Evolutionary conservation across 208 protist species (phyloP).

Genomic region (Phytomonas francai): DNA sequence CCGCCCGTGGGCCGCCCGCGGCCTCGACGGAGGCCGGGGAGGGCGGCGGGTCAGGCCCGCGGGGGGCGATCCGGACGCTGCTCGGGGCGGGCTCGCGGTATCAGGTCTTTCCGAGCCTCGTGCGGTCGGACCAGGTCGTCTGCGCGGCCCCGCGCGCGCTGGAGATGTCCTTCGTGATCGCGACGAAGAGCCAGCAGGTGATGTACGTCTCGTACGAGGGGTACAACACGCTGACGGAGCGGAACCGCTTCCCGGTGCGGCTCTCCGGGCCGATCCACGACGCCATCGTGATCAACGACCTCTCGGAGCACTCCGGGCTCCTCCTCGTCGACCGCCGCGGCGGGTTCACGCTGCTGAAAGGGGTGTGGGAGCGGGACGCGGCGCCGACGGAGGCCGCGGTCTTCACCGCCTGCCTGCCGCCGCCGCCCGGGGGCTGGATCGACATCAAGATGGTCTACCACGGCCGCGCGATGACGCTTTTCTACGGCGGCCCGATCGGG

Average conservation of each 20-base stretch:
- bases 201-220: slow-evolving; percentile 71
- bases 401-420: slow-evolving; percentile 67
- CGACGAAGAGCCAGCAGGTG: slow-evolving; percentile 58
- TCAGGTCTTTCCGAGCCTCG: slow-evolving; percentile 44
- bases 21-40: neutral
- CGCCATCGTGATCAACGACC: slow-evolving; percentile 75
- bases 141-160: slow-evolving; percentile 57
- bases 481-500: slow-evolving; percentile 77
- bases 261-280: slow-evolving; percentile 57
- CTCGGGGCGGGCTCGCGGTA: slow-evolving; percentile 26
- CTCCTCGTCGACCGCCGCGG: slow-evolving; percentile 72
- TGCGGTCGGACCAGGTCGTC: slow-evolving; percentile 57
- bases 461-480: slow-evolving; percentile 58
- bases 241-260: slow-evolving; percentile 55
- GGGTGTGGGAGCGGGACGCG: slow-evolving; percentile 43
- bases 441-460: slow-evolving; percentile 72
- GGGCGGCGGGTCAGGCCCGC: neutral
- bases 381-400: slow-evolving; percentile 55
- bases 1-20: neutral
- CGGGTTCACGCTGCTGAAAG: slow-evolving; percentile 66
- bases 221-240: slow-evolving; percentile 48
- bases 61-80: neutral
- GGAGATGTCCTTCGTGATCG: slow-evolving; percentile 68
- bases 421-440: slow-evolving; percentile 40
- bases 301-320: slow-evolving; percentile 75